phyloP scores from a whole-genome alignment of 2,329 filamentous ascomycete species.

The Chrysoporthe deuterocubensis region DNA sequence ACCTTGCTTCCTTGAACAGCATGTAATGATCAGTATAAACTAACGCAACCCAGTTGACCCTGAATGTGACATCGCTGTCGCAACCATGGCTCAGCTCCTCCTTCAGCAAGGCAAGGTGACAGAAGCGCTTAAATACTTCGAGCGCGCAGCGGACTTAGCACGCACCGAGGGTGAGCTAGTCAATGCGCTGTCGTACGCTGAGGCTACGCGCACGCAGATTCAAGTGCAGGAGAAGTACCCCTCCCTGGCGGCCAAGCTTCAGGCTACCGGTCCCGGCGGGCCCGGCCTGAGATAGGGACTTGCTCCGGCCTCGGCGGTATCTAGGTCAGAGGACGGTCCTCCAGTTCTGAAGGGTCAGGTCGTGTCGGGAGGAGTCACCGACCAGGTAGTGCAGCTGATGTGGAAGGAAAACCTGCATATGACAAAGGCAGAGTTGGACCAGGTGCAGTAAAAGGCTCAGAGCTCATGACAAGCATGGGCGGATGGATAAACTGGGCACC shows the following conservation, averaged over 20 bases:
- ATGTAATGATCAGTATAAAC: neutral
- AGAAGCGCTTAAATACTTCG: constrained; percentile 94
- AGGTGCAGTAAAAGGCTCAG: neutral
- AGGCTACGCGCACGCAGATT: constrained; percentile 94
- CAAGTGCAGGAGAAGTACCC: constrained; percentile 89
- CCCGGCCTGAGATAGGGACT: constrained; percentile 34
- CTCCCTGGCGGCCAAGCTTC: constrained; percentile 73
- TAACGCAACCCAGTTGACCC: constrained; percentile 73
- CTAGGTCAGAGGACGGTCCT: neutral
- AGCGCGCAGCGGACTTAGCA: constrained; percentile 91
- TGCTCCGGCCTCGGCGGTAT: constrained; percentile 20
- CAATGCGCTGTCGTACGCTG: constrained; percentile 94
- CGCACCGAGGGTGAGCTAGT: constrained; percentile 94
- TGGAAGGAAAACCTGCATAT: neutral
- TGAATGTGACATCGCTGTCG: constrained; percentile 97
- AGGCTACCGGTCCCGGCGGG: constrained; percentile 50
- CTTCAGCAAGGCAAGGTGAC: constrained; percentile 97
- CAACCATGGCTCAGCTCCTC: constrained; percentile 96
- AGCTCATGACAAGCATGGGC: neutral
- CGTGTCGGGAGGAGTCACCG: neutral
- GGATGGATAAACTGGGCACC: neutral
- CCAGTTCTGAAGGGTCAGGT: neutral
- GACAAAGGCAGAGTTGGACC: neutral
- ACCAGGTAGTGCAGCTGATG: neutral
- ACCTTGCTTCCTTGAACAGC: neutral